Conservation (phyloP, 2,329 filamentous ascomycete species). For the Paecilomyces sp. region DNA sequence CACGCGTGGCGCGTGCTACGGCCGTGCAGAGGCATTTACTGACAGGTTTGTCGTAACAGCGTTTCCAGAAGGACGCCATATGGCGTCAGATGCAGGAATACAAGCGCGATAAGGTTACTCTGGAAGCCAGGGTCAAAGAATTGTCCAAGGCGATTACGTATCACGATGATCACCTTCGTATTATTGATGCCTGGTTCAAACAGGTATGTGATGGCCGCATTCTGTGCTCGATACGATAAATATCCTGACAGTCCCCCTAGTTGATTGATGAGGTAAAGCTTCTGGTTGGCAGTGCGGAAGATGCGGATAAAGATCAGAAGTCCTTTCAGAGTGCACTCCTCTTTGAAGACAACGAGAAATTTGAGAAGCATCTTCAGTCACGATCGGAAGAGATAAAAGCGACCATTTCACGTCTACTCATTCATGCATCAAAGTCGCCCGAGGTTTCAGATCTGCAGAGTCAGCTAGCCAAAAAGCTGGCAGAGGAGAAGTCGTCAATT, state of each 20-base stretch:
- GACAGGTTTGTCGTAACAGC: conserved; percentile 44
- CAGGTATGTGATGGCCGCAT: conserved; percentile 58
- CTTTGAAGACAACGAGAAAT: conserved; percentile 51
- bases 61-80: conserved; percentile 93
- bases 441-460: conserved; percentile 67
- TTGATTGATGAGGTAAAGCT: conserved; percentile 43
- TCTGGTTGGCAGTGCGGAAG: conserved; percentile 24
- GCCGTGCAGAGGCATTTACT: conserved; percentile 20
- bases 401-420: conserved; percentile 64
- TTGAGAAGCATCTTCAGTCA: conserved; percentile 71
- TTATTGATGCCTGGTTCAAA: conserved; percentile 88
- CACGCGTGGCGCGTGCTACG: neutral
- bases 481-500: conserved; percentile 73
- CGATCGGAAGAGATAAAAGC: conserved; percentile 70
- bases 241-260: conserved; percentile 12
- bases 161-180: conserved; percentile 87
- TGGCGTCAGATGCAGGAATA: conserved; percentile 97
- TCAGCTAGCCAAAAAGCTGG: conserved; percentile 67
- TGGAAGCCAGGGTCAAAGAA: conserved; percentile 75
- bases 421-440: conserved; percentile 40
- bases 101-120: conserved; percentile 76
- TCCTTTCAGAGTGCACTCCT: conserved; percentile 48
- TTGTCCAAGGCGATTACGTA: conserved; percentile 69
- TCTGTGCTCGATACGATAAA: neutral
- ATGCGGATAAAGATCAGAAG: conserved; percentile 18